Conservation (phyloP, 352 stramenopile genomes). For the Pythium diclinum region DNA sequence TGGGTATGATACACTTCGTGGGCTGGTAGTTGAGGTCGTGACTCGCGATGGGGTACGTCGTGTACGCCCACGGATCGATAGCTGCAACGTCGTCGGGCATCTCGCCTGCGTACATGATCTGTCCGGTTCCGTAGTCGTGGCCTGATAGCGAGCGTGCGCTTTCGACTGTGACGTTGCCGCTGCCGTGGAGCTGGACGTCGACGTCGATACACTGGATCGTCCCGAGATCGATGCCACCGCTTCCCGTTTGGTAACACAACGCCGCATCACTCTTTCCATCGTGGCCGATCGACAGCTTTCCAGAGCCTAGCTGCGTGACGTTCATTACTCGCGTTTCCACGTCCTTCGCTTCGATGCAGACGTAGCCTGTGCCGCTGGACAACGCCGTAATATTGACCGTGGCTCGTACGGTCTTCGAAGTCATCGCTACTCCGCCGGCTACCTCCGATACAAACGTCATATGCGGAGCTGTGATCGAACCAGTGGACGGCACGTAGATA, state of each 20-base stretch:
- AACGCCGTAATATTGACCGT: not conserved
- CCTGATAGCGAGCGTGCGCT: conserved; percentile 11
- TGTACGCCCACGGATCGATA: conserved; percentile 15
- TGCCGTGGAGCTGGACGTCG: conserved; percentile 11
- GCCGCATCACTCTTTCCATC: conserved; percentile 10
- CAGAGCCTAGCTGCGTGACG: not conserved
- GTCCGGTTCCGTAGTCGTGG: conserved; percentile 1
- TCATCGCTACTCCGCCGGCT: conserved; percentile 1
- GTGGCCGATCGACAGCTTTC: conserved; percentile 9
- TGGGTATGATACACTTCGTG: not conserved
- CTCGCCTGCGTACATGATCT: conserved; percentile 12
- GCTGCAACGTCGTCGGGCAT: conserved; percentile 8
- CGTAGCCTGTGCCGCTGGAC: not conserved
- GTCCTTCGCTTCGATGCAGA: conserved; percentile 10
- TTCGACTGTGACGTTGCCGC: conserved; percentile 9
- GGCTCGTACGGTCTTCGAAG: not conserved
- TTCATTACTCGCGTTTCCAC: conserved; percentile 6
- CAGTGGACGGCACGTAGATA: conserved; percentile 7
- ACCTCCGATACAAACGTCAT: conserved; percentile 12
- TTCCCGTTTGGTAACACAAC: not conserved
- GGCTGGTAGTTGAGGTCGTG: not conserved
- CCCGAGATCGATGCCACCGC: conserved; percentile 9
- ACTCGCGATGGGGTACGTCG: conserved; percentile 9
- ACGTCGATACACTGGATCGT: conserved; percentile 16
- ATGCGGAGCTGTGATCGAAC: not conserved